These are phyloP conservation scores for Colletotrichum graminicola DNA, from an alignment of 2,329 filamentous ascomycete genomes.

Conservation along the genomic window DNA sequence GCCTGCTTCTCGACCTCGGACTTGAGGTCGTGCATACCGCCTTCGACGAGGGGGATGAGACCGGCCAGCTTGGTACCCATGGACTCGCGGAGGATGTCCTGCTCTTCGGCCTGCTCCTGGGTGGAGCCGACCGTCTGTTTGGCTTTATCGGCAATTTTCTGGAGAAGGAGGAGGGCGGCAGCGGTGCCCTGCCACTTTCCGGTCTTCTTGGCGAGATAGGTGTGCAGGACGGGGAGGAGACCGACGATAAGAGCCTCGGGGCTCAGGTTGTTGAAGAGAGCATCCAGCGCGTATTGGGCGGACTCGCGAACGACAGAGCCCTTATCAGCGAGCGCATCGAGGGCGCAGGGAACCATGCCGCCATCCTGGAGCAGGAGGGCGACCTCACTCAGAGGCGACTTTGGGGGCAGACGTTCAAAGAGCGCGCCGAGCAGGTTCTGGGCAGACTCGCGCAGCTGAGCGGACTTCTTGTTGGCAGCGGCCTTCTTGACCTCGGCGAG, in stretches of 20 bases:
- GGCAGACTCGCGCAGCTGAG: slow-evolving; percentile 84
- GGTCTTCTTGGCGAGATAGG: slow-evolving; percentile 84
- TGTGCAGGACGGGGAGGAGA: slow-evolving; percentile 79
- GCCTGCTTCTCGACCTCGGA: slow-evolving; percentile 88
- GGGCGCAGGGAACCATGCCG: slow-evolving; percentile 76
- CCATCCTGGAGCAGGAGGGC: slow-evolving; percentile 86
- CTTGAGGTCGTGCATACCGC: slow-evolving; percentile 97
- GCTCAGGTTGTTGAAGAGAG: slow-evolving; percentile 82
- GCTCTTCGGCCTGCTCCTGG: slow-evolving; percentile 86
- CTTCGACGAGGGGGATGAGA: slow-evolving; percentile 91
- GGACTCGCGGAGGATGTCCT: slow-evolving; percentile 89
- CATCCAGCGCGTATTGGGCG: slow-evolving; percentile 93
- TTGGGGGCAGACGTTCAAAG: slow-evolving; percentile 87
- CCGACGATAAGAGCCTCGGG: slow-evolving; percentile 87
- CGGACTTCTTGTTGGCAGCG: slow-evolving; percentile 93
- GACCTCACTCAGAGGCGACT: slow-evolving; percentile 83
- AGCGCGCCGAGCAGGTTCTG: slow-evolving; percentile 96
- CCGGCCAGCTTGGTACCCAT: slow-evolving; percentile 90
- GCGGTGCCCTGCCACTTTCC: slow-evolving; percentile 99
- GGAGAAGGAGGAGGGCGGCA: slow-evolving; percentile 84
- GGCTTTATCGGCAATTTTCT: slow-evolving; percentile 95
- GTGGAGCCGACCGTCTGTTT: slow-evolving; percentile 83
- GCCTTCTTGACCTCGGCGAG: slow-evolving; percentile 75
- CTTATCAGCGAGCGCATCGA: slow-evolving; percentile 93
- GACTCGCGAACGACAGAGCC: slow-evolving; percentile 88